phyloP scores from a whole-genome alignment of 345 rosid genomes.

The Cardamine chenopodiifolia region DNA sequence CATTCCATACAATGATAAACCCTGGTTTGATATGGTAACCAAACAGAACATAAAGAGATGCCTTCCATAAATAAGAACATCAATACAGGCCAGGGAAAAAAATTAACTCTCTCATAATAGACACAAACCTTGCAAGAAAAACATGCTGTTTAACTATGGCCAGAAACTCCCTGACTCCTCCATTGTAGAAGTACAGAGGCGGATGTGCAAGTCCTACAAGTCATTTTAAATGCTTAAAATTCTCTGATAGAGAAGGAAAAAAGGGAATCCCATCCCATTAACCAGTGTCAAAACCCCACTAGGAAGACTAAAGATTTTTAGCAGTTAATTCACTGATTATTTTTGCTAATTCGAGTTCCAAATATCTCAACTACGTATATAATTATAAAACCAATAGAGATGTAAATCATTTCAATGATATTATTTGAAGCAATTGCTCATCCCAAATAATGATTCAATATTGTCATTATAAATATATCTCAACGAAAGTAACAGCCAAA shows the following conservation, averaged over 20 bases:
- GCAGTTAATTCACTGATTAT: neutral
- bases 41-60: neutral
- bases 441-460: neutral
- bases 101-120: neutral
- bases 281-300: slow-evolving; percentile 16
- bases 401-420: neutral
- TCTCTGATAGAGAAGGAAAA: neutral
- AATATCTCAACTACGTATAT: neutral
- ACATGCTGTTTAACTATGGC: slow-evolving; percentile 82
- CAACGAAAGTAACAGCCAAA: slow-evolving; percentile 7
- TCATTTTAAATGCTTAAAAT: slow-evolving; percentile 2
- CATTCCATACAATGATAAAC: slow-evolving; percentile 17
- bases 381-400: neutral
- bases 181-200: slow-evolving; percentile 90
- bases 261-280: neutral
- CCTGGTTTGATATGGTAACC: slow-evolving; percentile 2
- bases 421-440: neutral
- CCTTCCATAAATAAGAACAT: slow-evolving; percentile 18
- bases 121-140: slow-evolving; percentile 75
- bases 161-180: slow-evolving; percentile 90
- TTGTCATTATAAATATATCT: neutral
- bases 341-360: neutral
- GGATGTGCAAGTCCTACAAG: slow-evolving; percentile 87
- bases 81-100: neutral
- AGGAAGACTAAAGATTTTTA: neutral